Conservation (phyloP, 805 yeast species). For the Starmerella vitae region DNA sequence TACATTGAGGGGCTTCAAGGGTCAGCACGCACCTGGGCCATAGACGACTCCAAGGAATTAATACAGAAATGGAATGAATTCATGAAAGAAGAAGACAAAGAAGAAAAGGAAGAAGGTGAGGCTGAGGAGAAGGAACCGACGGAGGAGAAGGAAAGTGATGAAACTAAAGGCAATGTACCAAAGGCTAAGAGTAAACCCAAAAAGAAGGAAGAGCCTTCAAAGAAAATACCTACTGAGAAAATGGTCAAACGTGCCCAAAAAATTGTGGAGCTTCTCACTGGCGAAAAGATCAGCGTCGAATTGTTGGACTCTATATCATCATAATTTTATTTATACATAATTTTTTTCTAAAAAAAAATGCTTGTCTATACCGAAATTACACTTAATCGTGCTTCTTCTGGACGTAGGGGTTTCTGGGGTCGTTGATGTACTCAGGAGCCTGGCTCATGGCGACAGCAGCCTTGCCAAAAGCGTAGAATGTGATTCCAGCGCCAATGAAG, state of each 20-base stretch:
- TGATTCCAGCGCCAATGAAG: conserved; percentile 63
- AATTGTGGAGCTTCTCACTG: conserved; percentile 13
- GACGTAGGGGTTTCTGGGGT: conserved; percentile 82
- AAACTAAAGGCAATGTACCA: not conserved
- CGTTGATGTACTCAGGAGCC: conserved; percentile 69
- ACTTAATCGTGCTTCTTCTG: conserved; percentile 29
- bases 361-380: not conserved
- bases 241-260: conserved; percentile 18
- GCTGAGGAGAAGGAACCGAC: conserved; percentile 1
- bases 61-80: conserved; percentile 45
- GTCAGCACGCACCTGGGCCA: conserved; percentile 47
- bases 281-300: conserved; percentile 14
- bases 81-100: conserved; percentile 27
- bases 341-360: not conserved
- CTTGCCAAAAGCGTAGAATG: conserved; percentile 59
- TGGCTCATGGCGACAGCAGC: conserved; percentile 54
- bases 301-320: conserved; percentile 10
- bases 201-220: conserved; percentile 10
- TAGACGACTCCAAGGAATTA: conserved; percentile 36
- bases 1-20: conserved; percentile 58
- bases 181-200: conserved; percentile 4
- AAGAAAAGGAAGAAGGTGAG: conserved; percentile 3
- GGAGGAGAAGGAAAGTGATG: not conserved
- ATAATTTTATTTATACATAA: conserved; percentile 1
- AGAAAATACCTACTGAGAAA: conserved; percentile 15